Percentiles rank a stretch among this genome's conserved stretches.
These are phyloP conservation scores for Pythium apleroticum DNA, from an alignment of 352 stramenopile species.

Conservation along the genomic window DNA sequence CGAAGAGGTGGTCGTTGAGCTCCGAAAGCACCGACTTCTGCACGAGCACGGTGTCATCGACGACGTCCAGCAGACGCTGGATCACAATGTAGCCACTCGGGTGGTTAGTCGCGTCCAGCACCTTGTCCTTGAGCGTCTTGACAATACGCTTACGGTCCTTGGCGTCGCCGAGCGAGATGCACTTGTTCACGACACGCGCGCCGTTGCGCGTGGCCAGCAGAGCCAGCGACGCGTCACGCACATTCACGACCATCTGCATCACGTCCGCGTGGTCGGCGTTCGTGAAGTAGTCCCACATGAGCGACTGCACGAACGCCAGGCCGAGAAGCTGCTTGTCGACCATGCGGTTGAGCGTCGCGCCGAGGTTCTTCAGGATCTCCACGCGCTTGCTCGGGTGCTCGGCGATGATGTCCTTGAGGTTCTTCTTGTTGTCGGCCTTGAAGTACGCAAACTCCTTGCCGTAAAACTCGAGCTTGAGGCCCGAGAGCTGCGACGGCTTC, in stretches of 20 bases:
- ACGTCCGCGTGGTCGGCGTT: constrained; percentile 79
- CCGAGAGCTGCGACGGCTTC: constrained; percentile 84
- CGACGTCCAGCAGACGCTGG: constrained; percentile 86
- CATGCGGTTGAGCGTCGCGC: constrained; percentile 80
- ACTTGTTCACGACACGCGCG: constrained; percentile 85
- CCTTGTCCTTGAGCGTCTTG: constrained; percentile 90
- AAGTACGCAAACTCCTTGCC: constrained; percentile 90
- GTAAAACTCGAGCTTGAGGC: constrained; percentile 89
- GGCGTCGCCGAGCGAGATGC: constrained; percentile 72
- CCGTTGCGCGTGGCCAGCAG: constrained; percentile 88
- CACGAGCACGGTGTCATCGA: constrained; percentile 90
- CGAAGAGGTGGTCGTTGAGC: constrained; percentile 73
- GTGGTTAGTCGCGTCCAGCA: constrained; percentile 87
- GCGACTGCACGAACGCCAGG: constrained; percentile 85
- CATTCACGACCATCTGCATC: constrained; percentile 83
- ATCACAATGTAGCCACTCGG: constrained; percentile 90
- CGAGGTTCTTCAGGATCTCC: constrained; percentile 74
- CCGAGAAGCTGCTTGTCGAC: constrained; percentile 88
- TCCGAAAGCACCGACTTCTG: constrained; percentile 88
- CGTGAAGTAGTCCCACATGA: constrained; percentile 90
- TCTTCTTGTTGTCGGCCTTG: constrained; percentile 81
- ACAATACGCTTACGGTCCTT: constrained; percentile 93
- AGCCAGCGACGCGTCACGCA: constrained; percentile 82
- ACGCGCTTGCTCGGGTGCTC: constrained; percentile 68
- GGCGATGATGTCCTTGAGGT: constrained; percentile 65